phyloP scores from a whole-genome alignment of 83 land plant genomes.

The Picea mariana region DNA sequence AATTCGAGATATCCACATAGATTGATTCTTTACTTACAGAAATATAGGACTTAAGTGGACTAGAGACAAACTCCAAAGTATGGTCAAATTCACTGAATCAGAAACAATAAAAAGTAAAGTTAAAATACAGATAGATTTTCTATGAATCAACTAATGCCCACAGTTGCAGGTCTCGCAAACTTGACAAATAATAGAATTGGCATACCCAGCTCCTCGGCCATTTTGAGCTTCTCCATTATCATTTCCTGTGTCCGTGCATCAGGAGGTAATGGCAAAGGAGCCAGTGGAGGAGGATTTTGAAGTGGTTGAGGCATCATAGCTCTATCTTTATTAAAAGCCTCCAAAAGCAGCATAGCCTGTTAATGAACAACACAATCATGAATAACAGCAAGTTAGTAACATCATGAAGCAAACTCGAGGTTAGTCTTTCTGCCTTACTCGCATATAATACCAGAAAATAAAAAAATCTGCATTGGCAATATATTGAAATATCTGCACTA shows the following conservation, averaged over 20 bases:
- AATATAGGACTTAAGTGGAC: too few relatives aligned
- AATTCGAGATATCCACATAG: too few relatives aligned
- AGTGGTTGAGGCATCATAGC: conserved; percentile 89
- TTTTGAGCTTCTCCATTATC: conserved; percentile 95
- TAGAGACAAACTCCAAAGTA: too few relatives aligned
- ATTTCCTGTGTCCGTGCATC: conserved; percentile 98
- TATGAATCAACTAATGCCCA: neutral
- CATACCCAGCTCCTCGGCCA: conserved; percentile 97
- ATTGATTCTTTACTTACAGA: too few relatives aligned
- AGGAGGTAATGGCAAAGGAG: conserved; percentile 79
- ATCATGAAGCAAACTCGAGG: neutral
- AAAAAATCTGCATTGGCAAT: neutral
- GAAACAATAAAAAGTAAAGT: neutral
- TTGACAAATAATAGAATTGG: neutral
- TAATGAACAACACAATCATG: neutral
- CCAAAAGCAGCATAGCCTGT: conserved; percentile 88
- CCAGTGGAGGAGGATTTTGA: conserved; percentile 74
- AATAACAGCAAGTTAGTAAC: conserved; percentile 4
- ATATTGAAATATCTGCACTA: too few relatives aligned
- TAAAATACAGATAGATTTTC: neutral
- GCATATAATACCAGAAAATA: neutral
- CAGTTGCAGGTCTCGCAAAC: neutral
- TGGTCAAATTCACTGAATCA: neutral
- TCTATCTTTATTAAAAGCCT: conserved; percentile 98
- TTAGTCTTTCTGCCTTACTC: neutral